phyloP scores from a whole-genome alignment of 345 rosid genomes.

The Camelina laxa region DNA sequence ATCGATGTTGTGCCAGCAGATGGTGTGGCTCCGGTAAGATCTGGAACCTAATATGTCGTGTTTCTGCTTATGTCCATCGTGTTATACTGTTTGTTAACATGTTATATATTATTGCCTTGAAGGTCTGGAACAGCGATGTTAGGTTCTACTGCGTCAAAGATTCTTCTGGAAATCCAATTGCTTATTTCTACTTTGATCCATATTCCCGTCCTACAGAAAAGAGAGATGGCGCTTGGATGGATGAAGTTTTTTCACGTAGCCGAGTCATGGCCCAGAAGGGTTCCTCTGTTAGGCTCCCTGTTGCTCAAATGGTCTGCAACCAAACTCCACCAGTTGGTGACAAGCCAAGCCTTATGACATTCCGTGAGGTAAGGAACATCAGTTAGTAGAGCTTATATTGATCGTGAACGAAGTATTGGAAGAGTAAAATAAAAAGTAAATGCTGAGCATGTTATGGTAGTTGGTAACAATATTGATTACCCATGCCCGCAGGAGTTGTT shows the following conservation, averaged over 20 bases:
- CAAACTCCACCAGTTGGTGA: slow-evolving; percentile 94
- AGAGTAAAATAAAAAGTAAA: slow-evolving; percentile 5
- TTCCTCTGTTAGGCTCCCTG: slow-evolving; percentile 47
- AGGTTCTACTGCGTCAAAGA: slow-evolving; percentile 83
- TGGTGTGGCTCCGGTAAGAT: slow-evolving; percentile 84
- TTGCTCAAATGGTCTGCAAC: slow-evolving; percentile 97
- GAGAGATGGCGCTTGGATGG: slow-evolving; percentile 94
- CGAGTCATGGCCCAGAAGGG: slow-evolving; percentile 52
- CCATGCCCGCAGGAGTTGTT: slow-evolving; percentile 8
- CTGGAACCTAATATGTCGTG: slow-evolving; percentile 25
- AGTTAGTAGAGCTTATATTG: slow-evolving; percentile 19
- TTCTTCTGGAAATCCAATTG: slow-evolving; percentile 74
- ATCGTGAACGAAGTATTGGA: slow-evolving; percentile 1
- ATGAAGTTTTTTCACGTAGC: slow-evolving; percentile 84
- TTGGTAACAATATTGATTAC: not conserved
- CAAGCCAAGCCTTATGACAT: slow-evolving; percentile 98
- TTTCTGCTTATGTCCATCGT: slow-evolving; percentile 8
- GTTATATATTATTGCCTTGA: slow-evolving; percentile 36
- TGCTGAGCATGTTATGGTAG: slow-evolving; percentile 10
- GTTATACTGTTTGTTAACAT: slow-evolving; percentile 27
- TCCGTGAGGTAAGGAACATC: slow-evolving; percentile 66
- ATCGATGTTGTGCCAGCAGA: slow-evolving; percentile 81
- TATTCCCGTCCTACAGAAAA: slow-evolving; percentile 96
- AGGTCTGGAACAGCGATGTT: slow-evolving; percentile 94
- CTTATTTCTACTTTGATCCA: slow-evolving; percentile 96